Base-by-base conservation (phyloP, 768 basidiomycete genomes). In the Suillus subalutaceus region DNA sequence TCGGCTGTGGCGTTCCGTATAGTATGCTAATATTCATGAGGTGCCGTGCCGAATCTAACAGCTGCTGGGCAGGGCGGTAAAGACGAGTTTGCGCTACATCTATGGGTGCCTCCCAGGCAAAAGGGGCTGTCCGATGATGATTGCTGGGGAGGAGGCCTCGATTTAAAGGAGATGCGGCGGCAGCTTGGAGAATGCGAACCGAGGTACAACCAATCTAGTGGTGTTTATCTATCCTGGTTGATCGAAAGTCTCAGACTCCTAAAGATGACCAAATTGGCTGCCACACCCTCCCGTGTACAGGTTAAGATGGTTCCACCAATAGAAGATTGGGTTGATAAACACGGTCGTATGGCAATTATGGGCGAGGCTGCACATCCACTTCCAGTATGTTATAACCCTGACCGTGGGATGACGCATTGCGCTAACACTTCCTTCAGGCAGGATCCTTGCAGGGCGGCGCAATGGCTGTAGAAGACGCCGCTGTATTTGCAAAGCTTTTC, bases 281-380 rank as follows among this genome's bases (percentile, higher is more conserved):
- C 73, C 1, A 66, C 77, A 2, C 77, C 79, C 0, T 65, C 72
- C 12, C 81, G 82, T 56, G 69, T 82, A 10, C 79, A 79, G 0
- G 75, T 85, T 1, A 75, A 78, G 26, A 74, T 81, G 15, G 76
- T 82, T 26, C 68, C 74, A 4, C 75, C 79, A 15, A 71, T 85
- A 26, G 84, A 87, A 38, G 81, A 77, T 57, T 81, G 85, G 75
- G 82, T 84, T 7, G 85, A 87, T 69, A 78, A 82, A 13, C 72
- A 74, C 23, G 84, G 83, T 9, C 78, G 80, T 60, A 74, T 85
- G 26, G 80, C 85, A 18, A 74, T 89, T 18, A 80, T 88, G n/a
- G 89, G 88, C 59, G 86, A 88, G 63, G 87, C 87, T 2, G 86
- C 85, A 0, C 87, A 89, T 73, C 85, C 87, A 16, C 74, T 86